Evolutionary conservation across 2,329 filamentous ascomycete genomes (phyloP).

Genomic region (Huntiella decipiens): DNA sequence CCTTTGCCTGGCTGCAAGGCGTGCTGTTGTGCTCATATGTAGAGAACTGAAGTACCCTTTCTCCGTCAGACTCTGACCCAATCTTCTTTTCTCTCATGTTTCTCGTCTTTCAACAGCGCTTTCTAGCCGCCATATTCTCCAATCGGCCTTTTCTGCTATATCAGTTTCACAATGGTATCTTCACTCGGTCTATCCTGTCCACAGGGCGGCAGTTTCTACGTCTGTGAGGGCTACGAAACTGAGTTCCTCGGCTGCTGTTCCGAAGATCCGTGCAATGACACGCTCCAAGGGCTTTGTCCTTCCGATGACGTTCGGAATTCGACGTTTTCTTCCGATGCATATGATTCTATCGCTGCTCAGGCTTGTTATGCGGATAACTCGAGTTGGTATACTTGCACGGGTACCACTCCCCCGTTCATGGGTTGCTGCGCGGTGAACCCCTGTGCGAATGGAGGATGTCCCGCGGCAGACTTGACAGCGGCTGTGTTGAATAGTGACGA

Average conservation of each 20-base stretch:
- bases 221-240: conserved; percentile 17
- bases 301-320: conserved; percentile 15
- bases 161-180: too few species aligned
- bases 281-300: conserved; percentile 18
- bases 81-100: too few species aligned
- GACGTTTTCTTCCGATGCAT: conserved; percentile 16
- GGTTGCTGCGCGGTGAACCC: conserved; percentile 22
- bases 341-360: conserved; percentile 17
- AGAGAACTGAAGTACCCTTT: too few species aligned
- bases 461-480: conserved; percentile 13
- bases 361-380: conserved; percentile 15
- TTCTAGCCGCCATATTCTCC: too few species aligned
- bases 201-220: conserved; percentile 19
- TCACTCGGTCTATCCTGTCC: conserved; percentile 18
- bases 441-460: conserved; percentile 16
- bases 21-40: too few species aligned
- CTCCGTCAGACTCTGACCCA: too few species aligned
- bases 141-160: too few species aligned
- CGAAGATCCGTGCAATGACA: conserved; percentile 18
- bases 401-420: conserved; percentile 18
- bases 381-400: conserved; percentile 20
- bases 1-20: too few species aligned
- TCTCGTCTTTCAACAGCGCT: too few species aligned
- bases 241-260: conserved; percentile 25
- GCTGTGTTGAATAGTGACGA: conserved; percentile 16